phyloP scores from a whole-genome alignment of 164 flowering plant species.

The Stephania yunnanensis region DNA sequence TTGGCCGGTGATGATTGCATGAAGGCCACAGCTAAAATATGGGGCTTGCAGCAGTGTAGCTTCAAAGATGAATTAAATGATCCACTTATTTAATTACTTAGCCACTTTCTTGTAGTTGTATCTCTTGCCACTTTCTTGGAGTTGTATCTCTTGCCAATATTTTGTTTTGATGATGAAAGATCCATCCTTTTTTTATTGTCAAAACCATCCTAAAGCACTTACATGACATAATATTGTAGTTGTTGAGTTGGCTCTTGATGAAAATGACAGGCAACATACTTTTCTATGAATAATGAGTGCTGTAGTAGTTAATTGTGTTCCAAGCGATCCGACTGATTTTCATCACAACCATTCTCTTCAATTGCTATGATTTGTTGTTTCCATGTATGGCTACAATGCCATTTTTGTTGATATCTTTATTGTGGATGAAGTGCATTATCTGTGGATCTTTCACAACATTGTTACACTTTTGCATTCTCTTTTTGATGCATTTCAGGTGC shows the following conservation, averaged over 20 bases:
- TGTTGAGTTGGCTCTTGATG: neutral
- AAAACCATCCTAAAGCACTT: neutral
- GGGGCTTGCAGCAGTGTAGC: constrained; percentile 42
- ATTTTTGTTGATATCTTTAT: no score
- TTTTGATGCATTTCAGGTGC: no score
- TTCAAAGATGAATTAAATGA: constrained; percentile 27
- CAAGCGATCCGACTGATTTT: no score
- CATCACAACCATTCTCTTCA: no score
- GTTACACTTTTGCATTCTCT: no score
- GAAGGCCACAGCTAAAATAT: constrained; percentile 36
- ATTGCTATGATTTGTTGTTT: no score
- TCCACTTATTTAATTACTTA: constrained; percentile 9
- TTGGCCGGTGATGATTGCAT: constrained; percentile 26
- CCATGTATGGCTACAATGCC: no score
- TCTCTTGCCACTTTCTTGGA: neutral
- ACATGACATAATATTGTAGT: neutral
- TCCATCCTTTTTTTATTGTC: neutral
- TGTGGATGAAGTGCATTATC: no score
- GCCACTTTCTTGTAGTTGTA: neutral
- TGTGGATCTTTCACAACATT: no score
- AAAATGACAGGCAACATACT: no score
- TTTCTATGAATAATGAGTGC: no score
- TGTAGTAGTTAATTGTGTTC: no score
- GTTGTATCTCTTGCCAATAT: neutral
- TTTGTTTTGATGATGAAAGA: neutral